phyloP scores from a whole-genome alignment of 768 basidiomycete species.

The Ramaria sp. region DNA sequence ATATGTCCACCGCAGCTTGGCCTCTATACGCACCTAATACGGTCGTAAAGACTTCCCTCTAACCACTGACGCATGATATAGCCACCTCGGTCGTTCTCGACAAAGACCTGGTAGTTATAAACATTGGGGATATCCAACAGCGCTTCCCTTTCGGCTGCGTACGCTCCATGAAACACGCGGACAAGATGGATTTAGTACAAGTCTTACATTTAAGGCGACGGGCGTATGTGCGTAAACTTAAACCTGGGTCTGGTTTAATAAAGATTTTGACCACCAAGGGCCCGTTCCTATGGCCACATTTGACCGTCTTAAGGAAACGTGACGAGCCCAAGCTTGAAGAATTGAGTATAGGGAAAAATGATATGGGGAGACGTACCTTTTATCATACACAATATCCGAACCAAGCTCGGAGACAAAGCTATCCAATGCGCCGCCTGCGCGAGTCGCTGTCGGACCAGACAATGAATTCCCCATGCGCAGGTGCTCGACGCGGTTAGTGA shows the following conservation, averaged over 20 bases:
- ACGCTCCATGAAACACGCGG: background rate
- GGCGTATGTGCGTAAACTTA: constrained; percentile 67
- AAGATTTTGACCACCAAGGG: constrained; percentile 47
- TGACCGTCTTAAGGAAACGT: constrained; percentile 68
- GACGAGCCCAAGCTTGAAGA: constrained; percentile 28
- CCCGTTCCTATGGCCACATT: constrained; percentile 75
- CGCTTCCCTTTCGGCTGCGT: constrained; percentile 73
- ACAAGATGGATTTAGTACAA: background rate
- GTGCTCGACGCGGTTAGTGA: background rate
- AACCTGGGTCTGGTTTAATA: constrained; percentile 75
- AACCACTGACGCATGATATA: constrained; percentile 94
- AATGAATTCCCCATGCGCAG: constrained; percentile 65
- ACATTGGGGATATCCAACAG: constrained; percentile 80
- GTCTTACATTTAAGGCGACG: constrained; percentile 58
- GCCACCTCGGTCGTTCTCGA: constrained; percentile 93
- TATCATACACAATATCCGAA: constrained; percentile 81
- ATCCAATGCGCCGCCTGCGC: constrained; percentile 74
- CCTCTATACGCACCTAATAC: constrained; percentile 69
- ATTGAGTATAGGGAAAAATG: constrained; percentile 1
- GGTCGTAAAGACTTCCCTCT: constrained; percentile 89
- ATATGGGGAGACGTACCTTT: constrained; percentile 46
- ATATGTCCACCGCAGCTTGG: background rate
- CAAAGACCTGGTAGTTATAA: constrained; percentile 78
- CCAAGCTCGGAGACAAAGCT: constrained; percentile 87
- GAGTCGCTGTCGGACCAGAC: constrained; percentile 58